phyloP scores from a whole-genome alignment of 805 yeast species.

The Jamesozyma rosinii region DNA sequence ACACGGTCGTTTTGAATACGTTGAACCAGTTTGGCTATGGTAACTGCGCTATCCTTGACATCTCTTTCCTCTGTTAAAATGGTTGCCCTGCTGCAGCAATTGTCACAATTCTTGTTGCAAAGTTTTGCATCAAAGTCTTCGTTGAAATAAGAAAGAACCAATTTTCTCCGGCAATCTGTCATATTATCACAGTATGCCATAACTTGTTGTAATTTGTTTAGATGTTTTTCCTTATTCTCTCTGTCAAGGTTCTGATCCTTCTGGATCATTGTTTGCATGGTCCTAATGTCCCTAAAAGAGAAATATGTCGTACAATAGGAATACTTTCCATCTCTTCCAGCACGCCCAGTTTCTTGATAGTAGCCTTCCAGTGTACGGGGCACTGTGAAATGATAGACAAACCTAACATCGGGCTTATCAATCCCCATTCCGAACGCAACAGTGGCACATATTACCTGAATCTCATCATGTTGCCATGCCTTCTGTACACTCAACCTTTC shows the following conservation, averaged over 20 bases:
- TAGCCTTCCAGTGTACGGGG: conserved; percentile 94
- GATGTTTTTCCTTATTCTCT: conserved; percentile 66
- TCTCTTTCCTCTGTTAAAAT: conserved; percentile 48
- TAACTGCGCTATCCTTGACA: conserved; percentile 55
- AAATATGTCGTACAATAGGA: conserved; percentile 81
- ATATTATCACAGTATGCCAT: conserved; percentile 86
- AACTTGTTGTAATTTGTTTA: conserved; percentile 70
- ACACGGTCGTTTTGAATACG: conserved; percentile 50
- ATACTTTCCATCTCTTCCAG: conserved; percentile 87
- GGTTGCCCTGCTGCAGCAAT: conserved; percentile 48
- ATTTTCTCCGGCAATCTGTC: conserved; percentile 84
- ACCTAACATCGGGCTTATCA: conserved; percentile 92
- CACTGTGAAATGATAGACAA: conserved; percentile 77
- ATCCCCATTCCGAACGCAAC: conserved; percentile 99
- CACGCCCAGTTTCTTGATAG: conserved; percentile 97
- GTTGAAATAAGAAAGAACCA: conserved; percentile 84
- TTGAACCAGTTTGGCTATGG: conserved; percentile 51
- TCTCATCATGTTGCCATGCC: conserved; percentile 67
- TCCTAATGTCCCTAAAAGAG: conserved; percentile 68
- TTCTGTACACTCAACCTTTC: conserved; percentile 63
- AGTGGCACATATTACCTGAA: conserved; percentile 88
- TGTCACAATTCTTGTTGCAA: conserved; percentile 77
- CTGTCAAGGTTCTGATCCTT: conserved; percentile 61
- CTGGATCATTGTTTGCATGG: conserved; percentile 67
- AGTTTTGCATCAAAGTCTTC: conserved; percentile 61